Base-by-base conservation (phyloP, 2,329 filamentous ascomycete species). In the Fusarium tupiense region DNA sequence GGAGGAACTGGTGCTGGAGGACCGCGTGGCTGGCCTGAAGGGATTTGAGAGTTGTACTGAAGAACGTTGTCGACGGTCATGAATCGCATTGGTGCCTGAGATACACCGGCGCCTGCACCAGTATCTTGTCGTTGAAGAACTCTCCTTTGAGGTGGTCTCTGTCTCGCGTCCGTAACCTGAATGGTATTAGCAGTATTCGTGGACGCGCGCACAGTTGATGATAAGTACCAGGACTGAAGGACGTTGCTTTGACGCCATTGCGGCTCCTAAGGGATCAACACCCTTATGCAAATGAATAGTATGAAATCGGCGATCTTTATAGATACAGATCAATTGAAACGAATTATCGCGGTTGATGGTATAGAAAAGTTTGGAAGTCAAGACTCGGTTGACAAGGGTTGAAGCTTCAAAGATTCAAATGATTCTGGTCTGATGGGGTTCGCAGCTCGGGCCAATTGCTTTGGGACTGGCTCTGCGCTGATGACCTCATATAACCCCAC, bases 41-140 rank as follows among this genome's bases (percentile, higher is more conserved):
- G 96, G 46, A 99, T 96, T 80, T 98, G 95, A 57, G 94, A 96
- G 68, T 95, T 93, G 85, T 97, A 94, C 82, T 97, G 95, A 10
- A 99, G 91, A 74, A 98, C 93, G 81, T 96, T 97, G 85, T 99
- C 96, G 82, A 99, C 96, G 3, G 91, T 92, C 81, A 98, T 94
- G 82, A 93, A 93, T 78, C 90, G 93, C 86, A 91, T 95, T 76
- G 88, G 86, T 75, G 81, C 77, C 22, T 81, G 82, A 8, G 73
- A 57, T 24, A 77, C 78, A 7, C 78, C 76, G 16, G 79, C 72
- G 5, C 77, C 79, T 41, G 80, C 66, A 43, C 73, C 74, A 9
- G 81, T 81, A 35, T 81, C 81, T 38, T 81, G 81, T 11, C 83
- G 82, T 44, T 81, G 79, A 13, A 81, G 74, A n/a, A 61, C 46